Base-by-base conservation (phyloP, 257 asterid species). In the Nicotiana undulata region DNA sequence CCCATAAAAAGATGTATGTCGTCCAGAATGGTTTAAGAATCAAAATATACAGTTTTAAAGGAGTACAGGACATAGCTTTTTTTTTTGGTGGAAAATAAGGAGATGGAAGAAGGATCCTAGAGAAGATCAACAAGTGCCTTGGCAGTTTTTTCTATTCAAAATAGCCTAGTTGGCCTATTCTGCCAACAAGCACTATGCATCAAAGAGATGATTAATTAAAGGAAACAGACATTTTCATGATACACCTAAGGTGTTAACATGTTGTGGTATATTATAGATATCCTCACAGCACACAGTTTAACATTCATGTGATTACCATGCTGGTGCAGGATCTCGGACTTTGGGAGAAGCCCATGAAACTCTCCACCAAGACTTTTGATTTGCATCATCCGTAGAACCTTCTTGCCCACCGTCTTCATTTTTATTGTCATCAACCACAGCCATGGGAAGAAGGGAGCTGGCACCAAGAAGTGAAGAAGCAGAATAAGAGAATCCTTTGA, bases 401-500 rank as follows among this genome's bases (percentile, higher is more conserved):
- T 84, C 91, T 81, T 87, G 84, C 46, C 68, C 86, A 51, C 56
- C 85, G 79, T 74, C 81, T 79, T 89, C 91, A 80, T 83, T 90
- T 56, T 80, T 64, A 72, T 64, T 81, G 75, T 85, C 90, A 72
- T 88, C 91, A 37, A 86, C 82, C 83, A 89, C 82, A 70, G 80
- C 81, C 90, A 85, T 82, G 2, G 97, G 92, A 84, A 87, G 93
- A 86, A 83, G 83, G 46, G 92, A 87, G 87, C 83, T 90, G 81
- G 91, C 89, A 51, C 99, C 99, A 81, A 95, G 93, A 80, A 95
- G 97, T 13, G 93, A 88, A 89, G 91, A 86, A 81, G 91, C 97
- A 53, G 97, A 89, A 87, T 93, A 95, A 65, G 98, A 89, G 82
- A 88, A 95, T 67, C 99, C 98, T 85, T 95, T 95, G 44, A 95